These are phyloP conservation scores for Acer campestre DNA, from an alignment of 345 rosid genomes.

Conservation along the genomic window DNA sequence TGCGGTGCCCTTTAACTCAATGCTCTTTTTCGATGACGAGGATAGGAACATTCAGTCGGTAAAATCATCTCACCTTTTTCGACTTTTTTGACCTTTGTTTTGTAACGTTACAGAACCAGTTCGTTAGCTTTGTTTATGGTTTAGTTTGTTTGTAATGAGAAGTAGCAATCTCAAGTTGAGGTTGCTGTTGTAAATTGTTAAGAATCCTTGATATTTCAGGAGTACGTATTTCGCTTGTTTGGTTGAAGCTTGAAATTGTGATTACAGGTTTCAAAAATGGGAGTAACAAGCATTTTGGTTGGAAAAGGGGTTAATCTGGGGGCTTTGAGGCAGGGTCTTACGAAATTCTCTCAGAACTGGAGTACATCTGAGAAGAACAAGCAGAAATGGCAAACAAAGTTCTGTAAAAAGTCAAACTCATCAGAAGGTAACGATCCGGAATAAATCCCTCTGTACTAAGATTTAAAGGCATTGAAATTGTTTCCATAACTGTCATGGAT, in stretches of 20 bases:
- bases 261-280: slow-evolving; percentile 76
- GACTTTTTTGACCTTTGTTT: too few relatives aligned
- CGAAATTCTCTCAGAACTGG: slow-evolving; percentile 55
- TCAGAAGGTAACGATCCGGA: slow-evolving; percentile 38
- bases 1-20: slow-evolving; percentile 58
- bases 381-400: slow-evolving; percentile 62
- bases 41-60: slow-evolving; percentile 74
- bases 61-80: not conserved
- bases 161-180: too few relatives aligned
- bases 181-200: not conserved
- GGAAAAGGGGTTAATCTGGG: slow-evolving; percentile 74
- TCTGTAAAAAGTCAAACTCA: slow-evolving; percentile 51
- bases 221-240: too few relatives aligned
- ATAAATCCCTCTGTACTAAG: slow-evolving; percentile 16
- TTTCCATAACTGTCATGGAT: not conserved
- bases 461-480: slow-evolving; percentile 1
- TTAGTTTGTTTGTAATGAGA: too few relatives aligned
- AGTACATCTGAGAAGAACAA: slow-evolving; percentile 57
- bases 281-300: slow-evolving; percentile 70
- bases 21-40: slow-evolving; percentile 89
- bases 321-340: slow-evolving; percentile 74
- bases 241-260: not conserved
- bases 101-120: too few relatives aligned
- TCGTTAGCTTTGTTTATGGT: too few relatives aligned
- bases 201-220: not conserved